phyloP scores from a whole-genome alignment of 164 flowering plant species.

The Magnolia officinalis region DNA sequence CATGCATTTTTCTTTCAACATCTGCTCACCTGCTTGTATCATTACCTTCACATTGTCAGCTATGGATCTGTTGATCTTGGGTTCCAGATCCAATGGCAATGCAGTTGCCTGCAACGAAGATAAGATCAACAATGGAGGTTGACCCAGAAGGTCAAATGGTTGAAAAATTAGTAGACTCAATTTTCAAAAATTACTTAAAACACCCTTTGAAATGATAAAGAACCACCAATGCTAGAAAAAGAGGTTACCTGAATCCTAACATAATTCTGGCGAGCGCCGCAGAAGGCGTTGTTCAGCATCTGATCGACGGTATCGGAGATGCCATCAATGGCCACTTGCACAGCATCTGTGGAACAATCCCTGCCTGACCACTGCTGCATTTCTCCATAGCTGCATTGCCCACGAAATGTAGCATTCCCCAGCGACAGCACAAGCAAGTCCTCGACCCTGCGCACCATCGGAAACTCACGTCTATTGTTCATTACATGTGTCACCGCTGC shows the following conservation, averaged over 20 bases:
- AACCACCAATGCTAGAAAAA: neutral
- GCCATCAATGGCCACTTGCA: conserved; percentile 78
- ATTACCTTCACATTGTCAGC: neutral
- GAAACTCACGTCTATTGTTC: conserved; percentile 84
- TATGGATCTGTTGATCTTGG: conserved; percentile 23
- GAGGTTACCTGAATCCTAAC: conserved; percentile 79
- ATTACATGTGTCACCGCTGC: conserved; percentile 91
- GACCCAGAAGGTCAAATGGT: neutral
- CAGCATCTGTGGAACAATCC: conserved; percentile 41
- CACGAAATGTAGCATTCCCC: conserved; percentile 55
- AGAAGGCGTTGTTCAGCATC: conserved; percentile 87
- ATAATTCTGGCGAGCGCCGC: conserved; percentile 78
- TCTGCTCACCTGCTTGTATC: conserved; percentile 5
- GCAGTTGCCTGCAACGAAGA: conserved; percentile 48
- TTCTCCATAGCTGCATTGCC: neutral
- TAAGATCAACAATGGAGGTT: neutral
- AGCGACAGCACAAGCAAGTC: conserved; percentile 76
- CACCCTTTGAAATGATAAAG: neutral
- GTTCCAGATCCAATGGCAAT: conserved; percentile 17
- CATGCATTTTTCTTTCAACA: conserved; percentile 67
- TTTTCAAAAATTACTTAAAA: neutral
- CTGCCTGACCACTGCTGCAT: neutral
- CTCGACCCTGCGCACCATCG: conserved; percentile 72
- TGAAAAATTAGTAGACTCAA: neutral
- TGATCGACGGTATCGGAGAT: conserved; percentile 92